Percentiles rank a stretch among this genome's conserved stretches.
Evolutionary conservation across 805 yeast genomes (phyloP).

Genomic region (Zygotorulaspora danielsina): DNA sequence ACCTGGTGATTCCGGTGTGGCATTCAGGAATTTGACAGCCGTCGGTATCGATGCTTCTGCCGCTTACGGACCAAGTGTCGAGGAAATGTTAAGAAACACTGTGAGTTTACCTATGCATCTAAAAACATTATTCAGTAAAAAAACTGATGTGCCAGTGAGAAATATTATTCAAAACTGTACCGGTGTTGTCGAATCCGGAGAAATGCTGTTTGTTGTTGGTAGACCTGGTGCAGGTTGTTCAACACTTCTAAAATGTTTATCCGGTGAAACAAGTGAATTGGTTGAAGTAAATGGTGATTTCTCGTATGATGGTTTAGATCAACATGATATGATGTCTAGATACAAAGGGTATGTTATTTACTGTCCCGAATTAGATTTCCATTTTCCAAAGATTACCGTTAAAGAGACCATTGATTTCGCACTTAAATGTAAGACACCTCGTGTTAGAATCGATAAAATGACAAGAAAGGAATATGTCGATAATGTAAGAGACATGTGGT

Average conservation of each 20-base stretch:
- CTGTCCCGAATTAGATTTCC: slow-evolving; percentile 48
- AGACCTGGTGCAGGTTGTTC: slow-evolving; percentile 67
- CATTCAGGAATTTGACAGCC: slow-evolving; percentile 42
- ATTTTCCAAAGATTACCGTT: slow-evolving; percentile 49
- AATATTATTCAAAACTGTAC: slow-evolving; percentile 41
- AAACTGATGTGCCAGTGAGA: slow-evolving; percentile 34
- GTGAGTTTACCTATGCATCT: slow-evolving; percentile 29
- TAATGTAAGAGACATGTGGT: slow-evolving; percentile 38
- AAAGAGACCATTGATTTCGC: slow-evolving; percentile 50
- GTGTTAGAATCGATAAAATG: slow-evolving; percentile 41
- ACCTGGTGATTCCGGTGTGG: slow-evolving; percentile 49
- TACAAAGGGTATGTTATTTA: slow-evolving; percentile 49
- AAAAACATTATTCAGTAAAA: slow-evolving; percentile 28
- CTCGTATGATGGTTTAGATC: slow-evolving; percentile 48
- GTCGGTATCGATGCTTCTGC: slow-evolving; percentile 52
- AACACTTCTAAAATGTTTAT: slow-evolving; percentile 44
- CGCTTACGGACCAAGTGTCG: slow-evolving; percentile 46
- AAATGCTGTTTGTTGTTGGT: slow-evolving; percentile 50
- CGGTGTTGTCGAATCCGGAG: slow-evolving; percentile 47
- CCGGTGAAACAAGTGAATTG: slow-evolving; percentile 44
- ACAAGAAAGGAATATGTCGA: slow-evolving; percentile 40
- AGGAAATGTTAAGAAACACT: slow-evolving; percentile 39
- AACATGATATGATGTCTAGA: slow-evolving; percentile 43
- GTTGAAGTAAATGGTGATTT: slow-evolving; percentile 39
- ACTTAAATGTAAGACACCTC: slow-evolving; percentile 46